Evolutionary conservation across 2,329 filamentous ascomycete species (phyloP), one percentile per base, ranked within the genome.

Genomic region (Pezicula neosporulosa): DNA sequence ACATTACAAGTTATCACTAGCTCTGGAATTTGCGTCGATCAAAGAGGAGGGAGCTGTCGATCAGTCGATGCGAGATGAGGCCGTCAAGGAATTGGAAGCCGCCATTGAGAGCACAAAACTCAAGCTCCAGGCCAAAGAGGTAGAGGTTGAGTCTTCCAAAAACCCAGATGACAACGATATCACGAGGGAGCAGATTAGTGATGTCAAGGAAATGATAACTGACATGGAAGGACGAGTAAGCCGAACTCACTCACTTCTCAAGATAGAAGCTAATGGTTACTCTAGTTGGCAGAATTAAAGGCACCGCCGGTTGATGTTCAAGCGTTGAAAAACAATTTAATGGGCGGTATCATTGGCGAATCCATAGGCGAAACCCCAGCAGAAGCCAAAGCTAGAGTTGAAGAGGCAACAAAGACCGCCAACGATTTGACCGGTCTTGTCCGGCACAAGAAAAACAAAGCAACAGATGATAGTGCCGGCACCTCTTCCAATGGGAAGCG

Each of bases 1-100:
- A 15, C 91, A 99, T 73, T 99, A 89, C 76, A 97, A 97, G 72
- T 85, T 99, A 24, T 96, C 93, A 0, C 81, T 99, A 15, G 94
- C 94, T 0, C 80, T 99, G 27, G 94, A 99, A 66, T 97, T 97
- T 61, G 90, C 90, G 4, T 94, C 90, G 0, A 83, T 94, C 43
- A 89, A 81, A 72, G 71, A 76, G 28, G 70, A 72, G 47, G 66
- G 69, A 4, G 67, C 74, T 54, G 76, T 91, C 50, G 86, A 91
- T 65, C 85, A 90, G 68, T 74, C 70, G 13, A 74, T 91, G 63
- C 80, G 88, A 46, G 82, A 86, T 56, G 86, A 92, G 68, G 87
- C 87, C 1, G 82, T 82, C 2, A 72, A 73, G 44, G 81, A 93
- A 68, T 82, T 92, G 66, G 83, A 90, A 63, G 78, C 83, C 13